These are phyloP conservation scores for Saccharata proteae DNA, from an alignment of 2,329 filamentous ascomycete genomes.

Conservation along the genomic window DNA sequence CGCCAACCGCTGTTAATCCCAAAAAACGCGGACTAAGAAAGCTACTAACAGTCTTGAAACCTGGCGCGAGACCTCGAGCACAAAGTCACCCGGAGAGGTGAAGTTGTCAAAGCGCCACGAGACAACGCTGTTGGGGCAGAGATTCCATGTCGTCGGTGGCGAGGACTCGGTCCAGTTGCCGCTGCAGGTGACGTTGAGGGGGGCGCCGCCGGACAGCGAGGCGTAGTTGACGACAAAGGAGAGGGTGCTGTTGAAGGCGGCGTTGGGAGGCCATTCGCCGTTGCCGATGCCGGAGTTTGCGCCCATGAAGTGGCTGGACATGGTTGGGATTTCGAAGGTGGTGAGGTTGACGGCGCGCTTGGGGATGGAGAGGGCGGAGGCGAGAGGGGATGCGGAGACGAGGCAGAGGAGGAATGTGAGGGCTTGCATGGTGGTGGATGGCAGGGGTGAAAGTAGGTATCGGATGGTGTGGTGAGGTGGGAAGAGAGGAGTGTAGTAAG, in stretches of 20 bases:
- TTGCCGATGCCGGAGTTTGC: slow-evolving; percentile 13
- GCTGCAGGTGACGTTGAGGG: slow-evolving; percentile 10
- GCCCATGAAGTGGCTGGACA: slow-evolving; percentile 20
- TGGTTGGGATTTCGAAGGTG: slow-evolving; percentile 12
- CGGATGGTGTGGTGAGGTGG: too few relatives aligned
- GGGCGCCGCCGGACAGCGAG: background rate
- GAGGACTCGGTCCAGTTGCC: slow-evolving; percentile 6
- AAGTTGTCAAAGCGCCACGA: slow-evolving; percentile 5
- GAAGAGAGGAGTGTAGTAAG: too few relatives aligned
- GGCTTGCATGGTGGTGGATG: too few relatives aligned
- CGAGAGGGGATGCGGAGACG: background rate
- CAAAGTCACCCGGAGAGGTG: slow-evolving; percentile 5
- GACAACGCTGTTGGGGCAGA: slow-evolving; percentile 1
- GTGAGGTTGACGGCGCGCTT: slow-evolving; percentile 6
- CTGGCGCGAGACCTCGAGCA: slow-evolving; percentile 2
- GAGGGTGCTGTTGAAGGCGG: slow-evolving; percentile 15
- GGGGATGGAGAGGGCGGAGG: slow-evolving; percentile 1
- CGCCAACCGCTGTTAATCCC: background rate
- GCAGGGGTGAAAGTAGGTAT: too few relatives aligned
- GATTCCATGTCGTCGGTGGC: slow-evolving; percentile 1
- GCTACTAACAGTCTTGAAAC: background rate
- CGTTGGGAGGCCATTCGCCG: slow-evolving; percentile 13
- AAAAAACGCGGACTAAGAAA: background rate
- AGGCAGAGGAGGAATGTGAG: too few relatives aligned
- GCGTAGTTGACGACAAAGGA: slow-evolving; percentile 13